Base-by-base conservation (phyloP, 768 basidiomycete species). In the Suillus subluteus region DNA sequence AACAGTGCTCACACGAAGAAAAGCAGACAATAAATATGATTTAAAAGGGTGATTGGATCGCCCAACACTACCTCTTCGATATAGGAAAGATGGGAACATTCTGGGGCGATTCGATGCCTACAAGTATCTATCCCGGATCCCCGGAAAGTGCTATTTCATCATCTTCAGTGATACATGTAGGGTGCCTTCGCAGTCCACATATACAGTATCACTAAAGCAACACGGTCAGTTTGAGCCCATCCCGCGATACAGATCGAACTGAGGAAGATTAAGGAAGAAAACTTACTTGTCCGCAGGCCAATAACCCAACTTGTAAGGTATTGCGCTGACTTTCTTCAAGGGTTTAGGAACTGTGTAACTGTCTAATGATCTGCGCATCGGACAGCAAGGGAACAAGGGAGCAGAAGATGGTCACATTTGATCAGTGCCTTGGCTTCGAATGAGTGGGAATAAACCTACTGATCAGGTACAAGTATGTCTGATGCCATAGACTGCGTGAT, bases 1-100 rank as follows among this genome's bases (percentile, higher is more conserved):
- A 46, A 30, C 73, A 98, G 95, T 99, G 97, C 80, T 98, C 97
- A 13, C 95, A 96, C 73, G 96, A 98, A 78, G 98, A 99, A 81
- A 99, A n/a, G 32, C 32, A 32, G 44, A n/a, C 21, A n/a, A 46
- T 46, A 18, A 3, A 44, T 44, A 44, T 4, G 4, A 44, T 44
- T 44, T 21, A 44, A 44, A n/a, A 21, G 18, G 44, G 46, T 48
- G 4, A 48, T 6, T 23, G 44, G 44, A 46, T 46, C 4, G n/a
- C 46, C 5, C 32, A 32, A 32, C 32, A 32, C 21, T n/a, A 0
- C 9, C 46, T 48, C 46, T 12, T 46, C 21, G 44, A 46, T 3
- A 46, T 44, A 18, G 7, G 43, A 43, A 43, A 43, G 16, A 43
- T 16, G 16, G 41, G 41, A 16, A 43, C 6, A 18, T 43, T 32